A percentile compares a stretch with the other conserved stretches of the same genome.
Evolutionary conservation across 441 rosid genomes (phyloP).

Genomic region (Gossypium davidsonii): DNA sequence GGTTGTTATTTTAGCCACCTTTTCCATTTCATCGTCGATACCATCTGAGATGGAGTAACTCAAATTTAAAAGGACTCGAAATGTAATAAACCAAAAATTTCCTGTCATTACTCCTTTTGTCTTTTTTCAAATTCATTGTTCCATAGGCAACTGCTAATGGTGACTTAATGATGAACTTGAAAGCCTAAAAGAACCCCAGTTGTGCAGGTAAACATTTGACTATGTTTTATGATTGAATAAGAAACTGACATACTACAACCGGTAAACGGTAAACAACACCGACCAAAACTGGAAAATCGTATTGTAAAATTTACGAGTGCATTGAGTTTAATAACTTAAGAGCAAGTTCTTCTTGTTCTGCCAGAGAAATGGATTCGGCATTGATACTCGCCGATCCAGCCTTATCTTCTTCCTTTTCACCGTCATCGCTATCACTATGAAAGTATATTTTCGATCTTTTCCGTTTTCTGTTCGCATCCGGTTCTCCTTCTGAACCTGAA

Average conservation of each 20-base stretch:
- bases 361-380: slow-evolving; percentile 42
- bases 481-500: slow-evolving; percentile 45
- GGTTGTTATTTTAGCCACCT: too few species aligned
- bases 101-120: too few species aligned
- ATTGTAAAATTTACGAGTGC: slow-evolving; percentile 22
- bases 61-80: too few species aligned
- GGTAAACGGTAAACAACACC: too few species aligned
- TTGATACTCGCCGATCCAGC: slow-evolving; percentile 17
- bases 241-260: neutral
- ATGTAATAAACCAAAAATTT: too few species aligned
- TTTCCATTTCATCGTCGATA: too few species aligned
- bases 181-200: neutral
- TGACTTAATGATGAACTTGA: neutral
- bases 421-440: slow-evolving; percentile 34
- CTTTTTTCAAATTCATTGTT: too few species aligned
- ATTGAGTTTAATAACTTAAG: slow-evolving; percentile 55
- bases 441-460: slow-evolving; percentile 44
- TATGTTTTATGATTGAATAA: neutral
- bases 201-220: neutral
- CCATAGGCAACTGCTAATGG: neutral
- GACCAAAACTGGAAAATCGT: neutral
- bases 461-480: slow-evolving; percentile 16
- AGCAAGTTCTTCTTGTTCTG: slow-evolving; percentile 73
- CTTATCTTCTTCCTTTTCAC: slow-evolving; percentile 4
- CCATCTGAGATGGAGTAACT: too few species aligned